A percentile compares a stretch with the other conserved stretches of the same genome.
Conservation (phyloP, 495 filamentous ascomycete genomes). For the Neurospora tetrasperma region DNA sequence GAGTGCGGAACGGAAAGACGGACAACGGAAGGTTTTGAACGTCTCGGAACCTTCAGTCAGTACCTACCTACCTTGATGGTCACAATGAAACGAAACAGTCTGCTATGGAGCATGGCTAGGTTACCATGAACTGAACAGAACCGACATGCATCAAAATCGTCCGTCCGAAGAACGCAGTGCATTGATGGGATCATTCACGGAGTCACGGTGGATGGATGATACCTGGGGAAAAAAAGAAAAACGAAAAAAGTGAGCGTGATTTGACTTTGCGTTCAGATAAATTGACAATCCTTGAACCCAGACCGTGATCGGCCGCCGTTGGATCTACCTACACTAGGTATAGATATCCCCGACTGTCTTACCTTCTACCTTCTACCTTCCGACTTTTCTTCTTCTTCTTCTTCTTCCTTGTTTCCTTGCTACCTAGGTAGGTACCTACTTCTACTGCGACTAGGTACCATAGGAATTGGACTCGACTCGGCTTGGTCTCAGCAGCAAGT, state of each 20-base stretch:
- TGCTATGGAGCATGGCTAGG: background rate
- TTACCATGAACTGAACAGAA: background rate
- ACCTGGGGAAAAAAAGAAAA: background rate
- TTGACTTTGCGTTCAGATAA: too few relatives aligned
- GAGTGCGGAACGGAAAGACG: background rate
- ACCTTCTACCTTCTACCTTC: background rate
- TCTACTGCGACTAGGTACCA: background rate
- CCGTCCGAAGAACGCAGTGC: too few relatives aligned
- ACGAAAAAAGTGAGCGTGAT: too few relatives aligned
- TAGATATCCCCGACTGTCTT: background rate
- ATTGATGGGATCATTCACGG: too few relatives aligned
- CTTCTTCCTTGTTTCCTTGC: too few relatives aligned
- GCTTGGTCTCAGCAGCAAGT: too few relatives aligned
- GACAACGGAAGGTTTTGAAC: background rate
- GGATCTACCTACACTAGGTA: too few relatives aligned
- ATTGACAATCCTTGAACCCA: too few relatives aligned
- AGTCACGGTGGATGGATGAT: background rate
- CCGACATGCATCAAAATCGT: background rate
- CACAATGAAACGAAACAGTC: too few relatives aligned
- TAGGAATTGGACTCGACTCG: background rate
- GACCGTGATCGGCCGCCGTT: too few relatives aligned
- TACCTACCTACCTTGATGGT: background rate
- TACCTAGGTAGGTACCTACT: background rate
- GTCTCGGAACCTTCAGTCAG: background rate
- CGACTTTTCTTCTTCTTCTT: too few relatives aligned